phyloP scores from a whole-genome alignment of 257 asterid genomes.

The Solanum clarkiae region DNA sequence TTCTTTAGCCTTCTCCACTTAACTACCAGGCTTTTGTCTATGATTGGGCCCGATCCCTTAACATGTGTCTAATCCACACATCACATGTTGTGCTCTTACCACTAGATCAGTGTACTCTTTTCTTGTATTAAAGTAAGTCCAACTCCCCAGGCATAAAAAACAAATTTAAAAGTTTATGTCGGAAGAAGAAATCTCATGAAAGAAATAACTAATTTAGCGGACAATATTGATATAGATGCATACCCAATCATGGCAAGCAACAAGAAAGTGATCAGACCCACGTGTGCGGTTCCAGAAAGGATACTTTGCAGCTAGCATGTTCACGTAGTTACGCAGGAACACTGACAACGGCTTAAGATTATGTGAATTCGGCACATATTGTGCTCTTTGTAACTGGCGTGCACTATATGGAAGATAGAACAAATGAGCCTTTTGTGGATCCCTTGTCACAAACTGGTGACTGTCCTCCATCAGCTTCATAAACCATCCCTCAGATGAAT shows the following conservation, averaged over 20 bases:
- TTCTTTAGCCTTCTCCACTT: neutral
- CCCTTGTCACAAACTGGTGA: constrained; percentile 46
- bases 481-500: constrained; percentile 90
- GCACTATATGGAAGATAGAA: constrained; percentile 87
- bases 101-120: neutral
- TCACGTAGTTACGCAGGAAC: constrained; percentile 55
- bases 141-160: neutral
- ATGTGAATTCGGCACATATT: constrained; percentile 66
- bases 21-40: neutral
- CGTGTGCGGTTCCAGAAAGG: constrained; percentile 86
- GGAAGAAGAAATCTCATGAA: neutral
- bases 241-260: constrained; percentile 99
- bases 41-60: neutral
- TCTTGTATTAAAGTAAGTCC: neutral
- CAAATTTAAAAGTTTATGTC: neutral
- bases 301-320: constrained; percentile 62
- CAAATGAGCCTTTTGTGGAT: constrained; percentile 74
- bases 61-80: neutral
- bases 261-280: constrained; percentile 83
- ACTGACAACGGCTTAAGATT: constrained; percentile 52
- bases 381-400: constrained; percentile 52
- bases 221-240: neutral
- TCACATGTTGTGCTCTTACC: neutral
- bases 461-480: constrained; percentile 64
- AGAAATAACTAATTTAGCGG: neutral